phyloP scores from a whole-genome alignment of 192 early-diverging fungal genomes.

The Entophlyctis luteolus region DNA sequence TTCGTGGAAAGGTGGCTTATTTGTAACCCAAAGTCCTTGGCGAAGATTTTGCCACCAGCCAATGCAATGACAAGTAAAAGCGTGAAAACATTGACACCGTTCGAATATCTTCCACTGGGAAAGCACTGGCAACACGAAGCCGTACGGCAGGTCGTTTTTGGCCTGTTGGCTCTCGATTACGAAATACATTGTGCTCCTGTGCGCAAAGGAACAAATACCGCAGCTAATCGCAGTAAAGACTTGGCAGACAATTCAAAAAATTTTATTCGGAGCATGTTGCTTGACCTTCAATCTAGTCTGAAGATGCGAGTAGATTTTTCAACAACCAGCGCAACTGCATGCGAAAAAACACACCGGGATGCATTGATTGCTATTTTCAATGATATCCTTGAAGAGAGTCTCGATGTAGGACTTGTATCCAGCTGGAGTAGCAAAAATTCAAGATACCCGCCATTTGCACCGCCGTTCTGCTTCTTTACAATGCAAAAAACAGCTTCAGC shows the following conservation, averaged over 20 bases:
- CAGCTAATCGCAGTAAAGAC: too few species aligned
- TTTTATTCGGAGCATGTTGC: neutral
- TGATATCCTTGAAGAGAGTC: slow-evolving; percentile 1
- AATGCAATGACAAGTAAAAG: too few species aligned
- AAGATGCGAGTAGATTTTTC: neutral
- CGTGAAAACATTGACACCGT: too few species aligned
- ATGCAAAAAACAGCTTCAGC: neutral
- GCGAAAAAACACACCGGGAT: neutral
- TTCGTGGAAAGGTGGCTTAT: slow-evolving; percentile 13
- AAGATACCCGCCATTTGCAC: too few species aligned
- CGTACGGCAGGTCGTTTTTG: slow-evolving; percentile 15
- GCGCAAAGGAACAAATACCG: too few species aligned
- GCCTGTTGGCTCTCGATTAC: slow-evolving; percentile 13
- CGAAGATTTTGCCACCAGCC: slow-evolving; percentile 14
- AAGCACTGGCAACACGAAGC: slow-evolving; percentile 20
- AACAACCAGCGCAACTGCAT: neutral
- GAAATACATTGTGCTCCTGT: slow-evolving; percentile 5
- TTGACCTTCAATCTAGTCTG: neutral
- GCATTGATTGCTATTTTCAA: neutral
- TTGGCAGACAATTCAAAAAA: too few species aligned
- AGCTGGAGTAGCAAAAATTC: too few species aligned
- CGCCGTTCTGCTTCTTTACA: too few species aligned
- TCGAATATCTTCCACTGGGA: too few species aligned
- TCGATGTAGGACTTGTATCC: neutral
- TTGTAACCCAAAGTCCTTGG: slow-evolving; percentile 6